Evolutionary conservation across 306 rosid genomes (phyloP), one percentile per base, ranked within the genome.

Genomic region (Prunus dulcis): DNA sequence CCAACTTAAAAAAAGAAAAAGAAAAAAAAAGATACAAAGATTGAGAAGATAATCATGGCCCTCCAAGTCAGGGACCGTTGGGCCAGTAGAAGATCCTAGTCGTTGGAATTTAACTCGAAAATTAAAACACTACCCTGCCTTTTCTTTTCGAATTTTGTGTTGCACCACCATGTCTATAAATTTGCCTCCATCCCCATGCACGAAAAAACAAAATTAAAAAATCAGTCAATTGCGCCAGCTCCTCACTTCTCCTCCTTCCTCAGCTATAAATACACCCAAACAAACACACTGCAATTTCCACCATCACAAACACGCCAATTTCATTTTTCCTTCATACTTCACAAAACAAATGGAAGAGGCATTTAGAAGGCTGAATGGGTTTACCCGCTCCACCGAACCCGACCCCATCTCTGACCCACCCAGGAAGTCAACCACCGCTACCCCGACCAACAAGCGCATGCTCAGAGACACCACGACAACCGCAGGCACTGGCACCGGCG

Each of bases 291-390:
- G 43, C 43, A 38, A 7, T 38, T 38, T 5, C 12, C 23, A 30
- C 2, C 38, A 28, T 52, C 67, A 10, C 63, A 25, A 28, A 7
- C 60, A 53, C 25, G 19, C 70, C 34, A 3, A 38, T 9, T 22
- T n/a, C 69, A 5, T 17, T 3, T 3, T 9, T 22, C 53, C 38
- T 32, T 43, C n/a, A 2, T 1, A 38, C 43, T 38, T 7, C 11
- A 9, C 19, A 49, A 9, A 5, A 51, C 10, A 49, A 14, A 89
- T 91, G 98, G 98, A 93, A 13, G 96, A 93, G 76, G 89, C 90
- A 5, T 79, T 86, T 1, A 79, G 86, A 73, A 85, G 84, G 67
- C 81, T 93, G 64, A 86, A 83, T 74, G 92, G 91, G 9, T 43
- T 60, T 2, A 45, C 79, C 3, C 80, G 69, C 8, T 19, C 71